Percentiles rank a stretch among this genome's conserved stretches.
Conservation (phyloP, 2,329 filamentous ascomycete genomes). For the Pseudogymnoascus destructans region DNA sequence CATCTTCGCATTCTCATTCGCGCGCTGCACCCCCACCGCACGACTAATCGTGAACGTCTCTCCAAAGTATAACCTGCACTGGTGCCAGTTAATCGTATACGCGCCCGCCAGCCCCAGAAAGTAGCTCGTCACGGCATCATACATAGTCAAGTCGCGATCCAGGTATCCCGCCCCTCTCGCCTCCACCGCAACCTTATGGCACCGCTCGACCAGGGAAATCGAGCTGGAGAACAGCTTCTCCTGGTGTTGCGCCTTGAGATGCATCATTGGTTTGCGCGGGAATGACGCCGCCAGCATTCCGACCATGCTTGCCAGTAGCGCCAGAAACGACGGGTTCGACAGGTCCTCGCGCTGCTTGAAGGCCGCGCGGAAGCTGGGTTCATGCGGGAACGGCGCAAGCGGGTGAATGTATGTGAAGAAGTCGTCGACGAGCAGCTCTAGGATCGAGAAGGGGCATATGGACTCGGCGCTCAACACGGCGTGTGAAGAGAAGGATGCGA, state of each 20-base stretch:
- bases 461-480: conserved; percentile 46
- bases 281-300: conserved; percentile 62
- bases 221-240: conserved; percentile 55
- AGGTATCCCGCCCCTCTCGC: conserved; percentile 48
- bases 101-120: conserved; percentile 54
- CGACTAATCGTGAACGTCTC: conserved; percentile 58
- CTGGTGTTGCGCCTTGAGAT: conserved; percentile 53
- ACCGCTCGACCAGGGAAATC: conserved; percentile 56
- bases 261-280: conserved; percentile 54
- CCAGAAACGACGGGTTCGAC: conserved; percentile 52
- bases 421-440: conserved; percentile 62
- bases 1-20: conserved; percentile 28
- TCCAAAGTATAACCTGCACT: conserved; percentile 58
- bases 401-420: conserved; percentile 77
- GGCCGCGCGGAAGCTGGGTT: conserved; percentile 60
- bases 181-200: conserved; percentile 53
- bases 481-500: conserved; percentile 24
- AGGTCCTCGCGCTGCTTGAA: conserved; percentile 56
- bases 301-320: conserved; percentile 62
- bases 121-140: conserved; percentile 61
- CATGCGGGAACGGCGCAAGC: conserved; percentile 63
- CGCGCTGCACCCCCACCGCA: conserved; percentile 51
- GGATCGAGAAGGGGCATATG: conserved; percentile 55
- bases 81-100: conserved; percentile 55
- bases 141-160: conserved; percentile 42